Conservation (phyloP, 495 filamentous ascomycete genomes). For the Lophium mytilinum region DNA sequence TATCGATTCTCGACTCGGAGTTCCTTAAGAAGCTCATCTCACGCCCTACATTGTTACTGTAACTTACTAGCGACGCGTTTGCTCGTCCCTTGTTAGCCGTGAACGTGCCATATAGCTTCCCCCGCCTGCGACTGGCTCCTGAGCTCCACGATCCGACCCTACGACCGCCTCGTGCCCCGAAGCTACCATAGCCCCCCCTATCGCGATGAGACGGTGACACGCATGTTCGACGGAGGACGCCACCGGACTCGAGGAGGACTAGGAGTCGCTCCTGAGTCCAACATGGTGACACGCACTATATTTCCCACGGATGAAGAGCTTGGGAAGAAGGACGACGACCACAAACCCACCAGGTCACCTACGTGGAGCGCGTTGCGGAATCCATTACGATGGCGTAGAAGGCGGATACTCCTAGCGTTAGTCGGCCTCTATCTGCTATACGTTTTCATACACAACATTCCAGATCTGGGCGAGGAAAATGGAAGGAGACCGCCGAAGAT, state of each 20-base stretch:
- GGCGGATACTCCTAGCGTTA: conserved; percentile 39
- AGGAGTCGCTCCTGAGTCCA: not conserved
- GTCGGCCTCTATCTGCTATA: conserved; percentile 38
- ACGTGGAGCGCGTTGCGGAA: conserved; percentile 29
- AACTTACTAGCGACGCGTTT: no score
- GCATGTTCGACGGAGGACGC: not conserved
- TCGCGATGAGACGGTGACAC: not conserved
- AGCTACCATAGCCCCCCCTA: not conserved
- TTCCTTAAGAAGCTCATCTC: no score
- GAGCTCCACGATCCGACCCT: no score
- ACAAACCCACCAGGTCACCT: conserved; percentile 34
- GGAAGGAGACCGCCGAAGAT: not conserved
- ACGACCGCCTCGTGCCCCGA: no score
- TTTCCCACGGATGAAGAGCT: conserved; percentile 55
- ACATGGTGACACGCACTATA: conserved; percentile 36
- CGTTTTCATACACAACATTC: conserved; percentile 26
- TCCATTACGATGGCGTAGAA: conserved; percentile 36
- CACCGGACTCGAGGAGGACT: not conserved
- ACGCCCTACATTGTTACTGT: no score
- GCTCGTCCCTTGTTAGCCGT: no score
- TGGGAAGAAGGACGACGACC: conserved; percentile 63
- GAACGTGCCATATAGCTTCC: no score
- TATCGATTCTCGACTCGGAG: no score
- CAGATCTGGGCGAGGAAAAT: conserved; percentile 1
- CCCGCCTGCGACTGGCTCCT: no score